Percentiles rank a stretch among this genome's conserved stretches.
These are phyloP conservation scores for Tulasnella sp. DNA, from an alignment of 768 basidiomycete genomes.

Conservation along the genomic window DNA sequence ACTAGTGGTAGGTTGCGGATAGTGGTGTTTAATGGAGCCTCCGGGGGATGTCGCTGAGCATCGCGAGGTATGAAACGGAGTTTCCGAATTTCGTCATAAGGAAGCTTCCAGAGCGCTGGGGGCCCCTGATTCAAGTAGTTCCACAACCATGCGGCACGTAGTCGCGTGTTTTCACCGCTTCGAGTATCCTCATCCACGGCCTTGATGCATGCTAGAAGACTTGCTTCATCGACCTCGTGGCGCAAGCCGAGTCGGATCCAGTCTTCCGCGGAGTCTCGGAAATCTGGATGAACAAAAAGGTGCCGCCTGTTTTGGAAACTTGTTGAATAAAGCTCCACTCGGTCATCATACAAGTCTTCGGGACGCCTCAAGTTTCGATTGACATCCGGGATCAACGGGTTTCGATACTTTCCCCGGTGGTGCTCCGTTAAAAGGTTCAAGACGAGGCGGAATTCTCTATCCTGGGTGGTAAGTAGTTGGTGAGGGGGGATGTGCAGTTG, in stretches of 20 bases:
- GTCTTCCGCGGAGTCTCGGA: neutral
- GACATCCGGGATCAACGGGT: neutral
- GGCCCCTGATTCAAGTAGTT: neutral
- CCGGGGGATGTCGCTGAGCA: no score
- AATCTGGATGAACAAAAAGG: neutral
- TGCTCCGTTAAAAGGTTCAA: no score
- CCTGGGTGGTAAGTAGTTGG: no score
- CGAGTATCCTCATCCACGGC: constrained; percentile 8
- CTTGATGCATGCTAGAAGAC: neutral
- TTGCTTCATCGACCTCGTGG: neutral
- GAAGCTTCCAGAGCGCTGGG: no score
- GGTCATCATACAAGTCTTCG: neutral
- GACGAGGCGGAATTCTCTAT: no score
- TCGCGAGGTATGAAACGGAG: no score
- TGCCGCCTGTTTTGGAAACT: neutral
- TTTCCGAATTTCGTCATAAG: no score
- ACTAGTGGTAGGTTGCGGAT: no score
- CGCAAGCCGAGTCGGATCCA: neutral
- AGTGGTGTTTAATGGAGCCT: no score
- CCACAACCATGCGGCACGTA: neutral
- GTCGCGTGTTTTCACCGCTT: neutral
- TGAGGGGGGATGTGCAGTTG: no score
- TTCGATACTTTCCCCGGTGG: no score
- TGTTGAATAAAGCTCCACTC: neutral
- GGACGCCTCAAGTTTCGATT: neutral